Evolutionary conservation across 2,329 filamentous ascomycete species (phyloP).

Genomic region (Elsinoe necatrix): DNA sequence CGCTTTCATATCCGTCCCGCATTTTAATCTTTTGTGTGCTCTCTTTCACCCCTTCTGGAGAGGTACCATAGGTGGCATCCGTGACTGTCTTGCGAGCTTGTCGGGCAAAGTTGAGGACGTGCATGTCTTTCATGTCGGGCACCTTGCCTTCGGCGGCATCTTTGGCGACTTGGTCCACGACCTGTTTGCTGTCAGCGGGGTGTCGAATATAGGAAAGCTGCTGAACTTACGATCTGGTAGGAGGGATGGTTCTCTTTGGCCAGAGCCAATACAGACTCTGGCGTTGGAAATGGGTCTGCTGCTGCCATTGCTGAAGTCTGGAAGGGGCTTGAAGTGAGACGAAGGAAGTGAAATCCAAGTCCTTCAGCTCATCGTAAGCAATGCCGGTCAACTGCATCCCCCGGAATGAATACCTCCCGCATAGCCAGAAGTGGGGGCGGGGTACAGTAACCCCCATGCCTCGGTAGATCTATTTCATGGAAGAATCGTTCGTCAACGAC

Average conservation of each 20-base stretch:
- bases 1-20: slow-evolving; percentile 30
- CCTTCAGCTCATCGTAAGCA: background rate
- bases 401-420: background rate
- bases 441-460: background rate
- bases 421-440: background rate
- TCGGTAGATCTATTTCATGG: too few species aligned
- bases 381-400: background rate
- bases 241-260: slow-evolving; percentile 3
- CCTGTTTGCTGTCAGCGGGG: background rate
- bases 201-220: background rate
- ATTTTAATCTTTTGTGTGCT: slow-evolving; percentile 33
- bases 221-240: background rate
- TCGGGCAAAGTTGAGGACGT: background rate
- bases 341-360: background rate
- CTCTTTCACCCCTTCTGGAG: slow-evolving; percentile 19
- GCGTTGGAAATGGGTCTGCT: slow-evolving; percentile 4
- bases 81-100: background rate
- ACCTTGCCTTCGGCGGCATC: slow-evolving; percentile 1
- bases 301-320: background rate
- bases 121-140: background rate
- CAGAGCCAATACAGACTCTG: background rate
- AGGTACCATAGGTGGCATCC: slow-evolving; percentile 2
- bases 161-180: background rate
- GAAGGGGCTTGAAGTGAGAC: background rate
- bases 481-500: too few species aligned